A percentile compares a stretch with the other conserved stretches of the same genome.
Conservation (phyloP, 2,329 filamentous ascomycete genomes). For the Paraphaeosphaeria minitans region DNA sequence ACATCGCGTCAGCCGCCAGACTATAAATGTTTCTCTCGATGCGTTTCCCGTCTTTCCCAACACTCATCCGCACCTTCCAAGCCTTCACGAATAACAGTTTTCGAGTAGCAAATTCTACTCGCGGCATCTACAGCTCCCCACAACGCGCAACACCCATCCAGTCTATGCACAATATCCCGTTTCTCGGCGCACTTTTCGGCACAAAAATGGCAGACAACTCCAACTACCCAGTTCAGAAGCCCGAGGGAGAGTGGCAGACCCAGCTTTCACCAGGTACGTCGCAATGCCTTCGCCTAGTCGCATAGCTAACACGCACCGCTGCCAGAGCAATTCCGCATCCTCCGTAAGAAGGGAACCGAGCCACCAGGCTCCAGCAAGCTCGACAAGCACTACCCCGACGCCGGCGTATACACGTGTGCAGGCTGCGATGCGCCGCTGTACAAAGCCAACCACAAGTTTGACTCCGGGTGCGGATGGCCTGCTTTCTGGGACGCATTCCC, state of each 20-base stretch:
- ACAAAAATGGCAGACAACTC: conserved; percentile 58
- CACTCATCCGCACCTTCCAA: conserved; percentile 55
- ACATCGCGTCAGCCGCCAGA: conserved; percentile 3
- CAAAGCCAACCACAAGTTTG: conserved; percentile 93
- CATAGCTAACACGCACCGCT: conserved; percentile 17
- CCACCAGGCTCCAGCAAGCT: conserved; percentile 78
- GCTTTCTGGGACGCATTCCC: conserved; percentile 97
- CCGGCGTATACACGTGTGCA: conserved; percentile 85
- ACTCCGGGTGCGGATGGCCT: conserved; percentile 95
- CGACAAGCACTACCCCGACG: conserved; percentile 79
- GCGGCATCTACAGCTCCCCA: conserved; percentile 34
- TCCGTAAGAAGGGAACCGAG: conserved; percentile 93
- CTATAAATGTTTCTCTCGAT: conserved; percentile 40
- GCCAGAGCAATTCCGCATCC: conserved; percentile 90
- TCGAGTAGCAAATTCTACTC: conserved; percentile 40
- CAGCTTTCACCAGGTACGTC: conserved; percentile 72
- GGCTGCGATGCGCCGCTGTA: conserved; percentile 89
- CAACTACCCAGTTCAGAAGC: conserved; percentile 80
- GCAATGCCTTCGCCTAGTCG: not conserved
- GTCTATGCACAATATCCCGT: conserved; percentile 78
- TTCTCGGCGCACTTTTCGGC: conserved; percentile 77
- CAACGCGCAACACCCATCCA: conserved; percentile 35
- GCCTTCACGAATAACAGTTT: conserved; percentile 53
- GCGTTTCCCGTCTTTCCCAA: conserved; percentile 56
- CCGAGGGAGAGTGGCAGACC: conserved; percentile 85